Conservation (phyloP, 129 eudicot species). For the Gnaphalium uliginosum region DNA sequence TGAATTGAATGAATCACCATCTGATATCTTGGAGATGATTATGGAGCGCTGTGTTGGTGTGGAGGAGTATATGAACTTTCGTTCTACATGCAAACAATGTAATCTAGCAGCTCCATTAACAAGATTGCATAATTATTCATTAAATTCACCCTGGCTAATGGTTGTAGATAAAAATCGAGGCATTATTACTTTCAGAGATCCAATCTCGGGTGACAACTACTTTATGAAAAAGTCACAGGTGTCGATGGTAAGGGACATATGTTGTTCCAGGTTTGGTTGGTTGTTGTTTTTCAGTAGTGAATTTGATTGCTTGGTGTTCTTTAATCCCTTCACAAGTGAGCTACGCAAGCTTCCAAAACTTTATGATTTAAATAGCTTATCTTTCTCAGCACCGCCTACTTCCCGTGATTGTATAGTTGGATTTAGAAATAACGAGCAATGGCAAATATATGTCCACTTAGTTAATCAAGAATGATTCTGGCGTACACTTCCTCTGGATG, state of each 20-base stretch:
- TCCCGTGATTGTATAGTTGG: not conserved
- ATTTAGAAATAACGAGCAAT: not conserved
- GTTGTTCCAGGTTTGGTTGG: slow-evolving; percentile 3
- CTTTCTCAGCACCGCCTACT: not conserved
- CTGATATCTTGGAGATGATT: not conserved
- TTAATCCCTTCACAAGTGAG: not conserved
- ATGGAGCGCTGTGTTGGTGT: not conserved
- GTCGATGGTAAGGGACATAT: not conserved
- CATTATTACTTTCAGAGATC: not conserved
- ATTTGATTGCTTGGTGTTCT: not conserved
- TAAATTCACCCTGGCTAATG: not conserved
- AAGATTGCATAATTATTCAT: not conserved
- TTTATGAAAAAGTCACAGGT: not conserved
- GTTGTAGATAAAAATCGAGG: not conserved
- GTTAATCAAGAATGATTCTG: not conserved
- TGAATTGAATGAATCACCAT: not conserved
- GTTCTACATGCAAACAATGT: not conserved
- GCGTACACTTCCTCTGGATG: not conserved
- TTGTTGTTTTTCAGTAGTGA: not conserved
- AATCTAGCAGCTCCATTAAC: not conserved
- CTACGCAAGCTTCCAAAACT: not conserved
- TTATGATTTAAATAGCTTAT: not conserved
- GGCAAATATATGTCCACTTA: not conserved
- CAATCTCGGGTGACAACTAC: not conserved
- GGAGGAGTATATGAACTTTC: slow-evolving; percentile 3